phyloP scores from a whole-genome alignment of 2,329 filamentous ascomycete genomes.

The Ophiognomonia clavigignenti-juglandacearum region DNA sequence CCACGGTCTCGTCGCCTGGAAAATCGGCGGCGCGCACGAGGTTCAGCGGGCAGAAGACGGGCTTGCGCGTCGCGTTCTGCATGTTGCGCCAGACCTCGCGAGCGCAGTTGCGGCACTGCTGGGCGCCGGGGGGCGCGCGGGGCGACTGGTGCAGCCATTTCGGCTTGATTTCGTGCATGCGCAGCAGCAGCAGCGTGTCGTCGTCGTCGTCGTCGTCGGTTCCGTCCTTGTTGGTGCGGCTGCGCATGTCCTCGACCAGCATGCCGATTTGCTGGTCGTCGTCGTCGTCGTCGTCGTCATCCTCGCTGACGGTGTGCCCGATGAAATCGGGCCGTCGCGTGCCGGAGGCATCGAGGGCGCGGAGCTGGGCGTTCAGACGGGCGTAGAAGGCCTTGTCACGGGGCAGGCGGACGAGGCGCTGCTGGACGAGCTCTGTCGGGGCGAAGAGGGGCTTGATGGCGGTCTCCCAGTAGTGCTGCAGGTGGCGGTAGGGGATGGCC shows the following conservation, averaged over 20 bases:
- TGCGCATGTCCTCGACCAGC: constrained; percentile 69
- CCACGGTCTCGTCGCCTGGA: constrained; percentile 18
- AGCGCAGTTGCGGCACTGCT: constrained; percentile 72
- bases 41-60: constrained; percentile 56
- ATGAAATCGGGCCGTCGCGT: constrained; percentile 36
- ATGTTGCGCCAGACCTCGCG: constrained; percentile 31
- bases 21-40: constrained; percentile 37
- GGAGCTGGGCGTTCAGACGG: constrained; percentile 49
- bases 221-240: background rate
- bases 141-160: constrained; percentile 80
- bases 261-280: constrained; percentile 65
- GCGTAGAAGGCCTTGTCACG: constrained; percentile 34
- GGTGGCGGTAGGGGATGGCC: constrained; percentile 36
- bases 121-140: constrained; percentile 57
- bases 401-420: constrained; percentile 45
- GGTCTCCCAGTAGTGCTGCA: constrained; percentile 44
- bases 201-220: background rate
- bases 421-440: constrained; percentile 46
- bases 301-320: constrained; percentile 42
- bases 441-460: constrained; percentile 53
- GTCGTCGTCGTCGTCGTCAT: too few species aligned
- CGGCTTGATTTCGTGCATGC: constrained; percentile 70
- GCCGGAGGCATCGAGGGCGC: constrained; percentile 35
- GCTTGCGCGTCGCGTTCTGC: constrained; percentile 26
- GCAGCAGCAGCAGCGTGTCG: too few species aligned